Base-by-base conservation (phyloP, 2,329 filamentous ascomycete genomes). In the Scedosporium apiospermum region DNA sequence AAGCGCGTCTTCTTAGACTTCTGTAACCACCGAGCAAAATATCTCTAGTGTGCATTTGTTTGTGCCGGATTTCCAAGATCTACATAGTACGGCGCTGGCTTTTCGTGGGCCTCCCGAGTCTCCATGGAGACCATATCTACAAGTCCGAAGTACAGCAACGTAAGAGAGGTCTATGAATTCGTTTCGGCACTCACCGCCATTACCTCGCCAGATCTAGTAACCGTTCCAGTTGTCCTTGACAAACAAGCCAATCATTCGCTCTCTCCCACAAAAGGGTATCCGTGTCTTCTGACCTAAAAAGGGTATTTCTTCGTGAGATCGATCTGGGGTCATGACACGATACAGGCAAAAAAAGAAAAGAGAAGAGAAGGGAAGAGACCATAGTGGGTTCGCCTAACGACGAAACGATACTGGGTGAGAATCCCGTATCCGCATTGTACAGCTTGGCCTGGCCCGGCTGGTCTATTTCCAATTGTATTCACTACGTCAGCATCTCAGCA, bases 141-240 rank as follows among this genome's bases (percentile, higher is more conserved):
- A 55, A 27, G 51, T 27, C 21, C 5, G 51, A 55, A 21, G 34
- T 38, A 49, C 44, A 34, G 30, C 30, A 34, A 34, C 30, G 30
- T 34, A 34, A 9, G 30, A 34, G 30, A 34, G 27, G 30, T 6
- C 23, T 27, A 26, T 27, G 7, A 23, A 23, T 16, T 51, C 30
- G 53, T 30, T 42, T 55, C 46, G 26, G 23, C 41, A 21, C 60
- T 61, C 60, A 61, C 60, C 60, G 60, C 60, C 49, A 61, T 55
- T 55, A 42, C 60, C 21, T 57, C 23, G 60, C 60, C 38, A 23
- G 18, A 51, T 57, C 23, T 18, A 61, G 60, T 30, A 41, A 61
- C 49, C 30, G 49, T 55, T 61, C 60, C 30, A 38, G 34, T 38
- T 38, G 34, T 38, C 34, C 34, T 12, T 1, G 34, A 23, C 51